Percentiles rank a stretch among this genome's conserved stretches.
phyloP scores from a whole-genome alignment of 495 filamentous ascomycete species.

The Neurospora pannonica region DNA sequence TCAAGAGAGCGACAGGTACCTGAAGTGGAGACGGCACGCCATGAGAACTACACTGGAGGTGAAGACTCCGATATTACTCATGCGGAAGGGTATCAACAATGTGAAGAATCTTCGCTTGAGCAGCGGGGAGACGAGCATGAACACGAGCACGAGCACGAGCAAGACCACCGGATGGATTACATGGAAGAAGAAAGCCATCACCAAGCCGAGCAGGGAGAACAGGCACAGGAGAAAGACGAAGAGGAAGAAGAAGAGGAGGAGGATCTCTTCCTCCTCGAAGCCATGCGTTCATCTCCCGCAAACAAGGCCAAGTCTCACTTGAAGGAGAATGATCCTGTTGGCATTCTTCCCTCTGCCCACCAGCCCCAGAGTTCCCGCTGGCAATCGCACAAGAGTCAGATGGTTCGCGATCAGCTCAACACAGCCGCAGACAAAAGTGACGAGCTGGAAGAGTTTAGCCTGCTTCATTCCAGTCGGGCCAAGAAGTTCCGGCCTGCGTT shows the following conservation, averaged over 20 bases:
- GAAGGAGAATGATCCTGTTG: background rate
- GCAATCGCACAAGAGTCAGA: background rate
- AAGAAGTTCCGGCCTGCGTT: conserved; percentile 4
- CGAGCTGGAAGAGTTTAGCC: background rate
- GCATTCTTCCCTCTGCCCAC: background rate
- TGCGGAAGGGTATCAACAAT: background rate
- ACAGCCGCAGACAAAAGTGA: background rate
- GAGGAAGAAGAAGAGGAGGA: conserved; percentile 28
- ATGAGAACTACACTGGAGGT: background rate
- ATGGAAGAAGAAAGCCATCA: background rate
- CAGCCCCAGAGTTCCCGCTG: background rate
- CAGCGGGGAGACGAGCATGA: conserved; percentile 6
- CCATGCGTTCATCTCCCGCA: conserved; percentile 17
- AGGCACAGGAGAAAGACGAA: conserved; percentile 2
- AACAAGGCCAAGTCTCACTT: background rate
- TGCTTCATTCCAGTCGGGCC: background rate
- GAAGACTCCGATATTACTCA: background rate
- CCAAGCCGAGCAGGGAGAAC: background rate
- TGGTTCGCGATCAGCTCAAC: background rate
- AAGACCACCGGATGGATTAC: background rate
- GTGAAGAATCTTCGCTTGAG: background rate
- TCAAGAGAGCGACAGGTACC: background rate
- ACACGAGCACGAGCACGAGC: background rate
- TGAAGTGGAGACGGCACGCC: background rate
- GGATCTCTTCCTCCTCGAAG: conserved; percentile 40